Conservation (phyloP, 2,329 filamentous ascomycete species). For the Aspergillus carbonarius region DNA sequence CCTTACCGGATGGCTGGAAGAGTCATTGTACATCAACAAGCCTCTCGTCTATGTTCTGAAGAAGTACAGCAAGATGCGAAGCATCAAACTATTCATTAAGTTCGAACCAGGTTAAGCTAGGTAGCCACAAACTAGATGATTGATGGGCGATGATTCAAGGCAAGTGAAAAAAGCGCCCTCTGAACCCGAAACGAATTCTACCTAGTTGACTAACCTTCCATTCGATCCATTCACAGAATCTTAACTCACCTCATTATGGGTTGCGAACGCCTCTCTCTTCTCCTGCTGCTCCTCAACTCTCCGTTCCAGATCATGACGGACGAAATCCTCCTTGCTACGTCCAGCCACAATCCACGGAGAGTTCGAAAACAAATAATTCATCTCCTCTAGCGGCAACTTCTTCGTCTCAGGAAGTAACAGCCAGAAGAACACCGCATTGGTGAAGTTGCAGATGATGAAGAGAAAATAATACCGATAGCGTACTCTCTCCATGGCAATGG, state of each 20-base stretch:
- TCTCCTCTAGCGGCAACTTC: conserved; percentile 64
- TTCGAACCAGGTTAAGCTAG: neutral
- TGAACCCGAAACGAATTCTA: neutral
- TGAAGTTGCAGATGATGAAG: conserved; percentile 68
- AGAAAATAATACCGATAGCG: conserved; percentile 60
- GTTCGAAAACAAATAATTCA: conserved; percentile 66
- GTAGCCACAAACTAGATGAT: neutral
- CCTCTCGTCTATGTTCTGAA: no score
- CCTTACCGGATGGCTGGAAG: no score
- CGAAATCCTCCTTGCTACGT: conserved; percentile 55
- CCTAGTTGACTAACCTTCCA: neutral
- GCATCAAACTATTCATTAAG: no score
- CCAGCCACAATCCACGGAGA: conserved; percentile 63
- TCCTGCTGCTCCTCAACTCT: conserved; percentile 58
- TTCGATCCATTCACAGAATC: neutral
- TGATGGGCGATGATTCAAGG: no score
- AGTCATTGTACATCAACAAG: no score
- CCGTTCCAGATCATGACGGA: conserved; percentile 59
- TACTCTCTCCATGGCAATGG: conserved; percentile 57
- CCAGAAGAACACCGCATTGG: conserved; percentile 68
- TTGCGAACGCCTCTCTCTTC: conserved; percentile 42
- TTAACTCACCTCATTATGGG: conserved; percentile 16
- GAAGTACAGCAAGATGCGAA: no score
- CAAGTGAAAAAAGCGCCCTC: neutral
- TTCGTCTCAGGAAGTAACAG: conserved; percentile 65